Evolutionary conservation across 805 yeast genomes (phyloP).

Genomic region (Saccharomyces mikatae): DNA sequence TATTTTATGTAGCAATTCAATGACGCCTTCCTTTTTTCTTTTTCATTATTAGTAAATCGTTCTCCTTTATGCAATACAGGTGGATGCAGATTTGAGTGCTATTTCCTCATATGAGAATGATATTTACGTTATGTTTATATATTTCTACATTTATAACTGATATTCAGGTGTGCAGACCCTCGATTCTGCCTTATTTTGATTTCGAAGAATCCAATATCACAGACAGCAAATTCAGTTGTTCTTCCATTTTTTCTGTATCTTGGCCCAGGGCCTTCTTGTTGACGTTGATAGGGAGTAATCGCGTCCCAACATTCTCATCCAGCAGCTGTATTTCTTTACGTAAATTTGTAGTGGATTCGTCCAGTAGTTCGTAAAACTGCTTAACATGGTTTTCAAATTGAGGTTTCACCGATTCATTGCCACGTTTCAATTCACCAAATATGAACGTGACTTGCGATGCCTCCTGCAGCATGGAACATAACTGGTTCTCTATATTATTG

Average conservation of each 20-base stretch:
- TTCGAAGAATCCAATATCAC: slow-evolving; percentile 3
- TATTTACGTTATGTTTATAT: neutral
- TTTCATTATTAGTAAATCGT: neutral
- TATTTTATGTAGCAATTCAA: neutral
- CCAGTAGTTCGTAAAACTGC: slow-evolving; percentile 21
- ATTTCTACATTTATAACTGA: neutral
- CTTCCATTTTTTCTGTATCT: slow-evolving; percentile 27
- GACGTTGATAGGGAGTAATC: slow-evolving; percentile 26
- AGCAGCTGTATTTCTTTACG: slow-evolving; percentile 23
- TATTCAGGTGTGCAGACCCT: neutral
- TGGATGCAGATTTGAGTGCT: neutral
- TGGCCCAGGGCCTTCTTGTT: slow-evolving; percentile 29
- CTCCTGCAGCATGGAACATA: slow-evolving; percentile 21
- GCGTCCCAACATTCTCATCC: slow-evolving; percentile 26
- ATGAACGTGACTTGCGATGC: slow-evolving; percentile 28
- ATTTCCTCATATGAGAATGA: neutral
- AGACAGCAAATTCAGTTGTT: slow-evolving; percentile 17
- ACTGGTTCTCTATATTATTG: slow-evolving; percentile 20
- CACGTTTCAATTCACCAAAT: slow-evolving; percentile 25
- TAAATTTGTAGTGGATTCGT: slow-evolving; percentile 17
- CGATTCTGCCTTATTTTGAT: neutral
- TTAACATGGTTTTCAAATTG: slow-evolving; percentile 24
- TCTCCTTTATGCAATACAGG: neutral
- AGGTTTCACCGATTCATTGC: slow-evolving; percentile 23
- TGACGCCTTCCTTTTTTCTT: neutral